Base-by-base conservation (phyloP, 2,329 filamentous ascomycete species). In the Tolypocladium nubicola region DNA sequence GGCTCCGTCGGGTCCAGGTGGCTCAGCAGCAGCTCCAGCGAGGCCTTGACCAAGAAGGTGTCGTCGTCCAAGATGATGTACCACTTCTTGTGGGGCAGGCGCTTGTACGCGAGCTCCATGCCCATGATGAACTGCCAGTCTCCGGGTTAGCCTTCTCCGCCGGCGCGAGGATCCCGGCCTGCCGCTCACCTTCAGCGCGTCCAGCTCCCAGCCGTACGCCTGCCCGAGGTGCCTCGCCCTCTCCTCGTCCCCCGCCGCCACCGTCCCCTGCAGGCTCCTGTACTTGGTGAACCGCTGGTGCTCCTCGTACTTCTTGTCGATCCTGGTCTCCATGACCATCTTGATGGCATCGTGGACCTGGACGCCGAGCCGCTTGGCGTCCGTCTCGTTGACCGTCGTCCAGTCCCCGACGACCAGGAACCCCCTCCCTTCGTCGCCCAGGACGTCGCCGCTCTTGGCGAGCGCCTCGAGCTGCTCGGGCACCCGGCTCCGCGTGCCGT, bases 21-120 rank as follows among this genome's bases (percentile, higher is more conserved):
- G 21, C 72, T 71, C 16, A 83, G 70, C 14, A 83, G 67, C 1
- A 76, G 66, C 47, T 71, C 68, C 35, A 83, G 66, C 14, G 80
- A 79, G 3, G 75, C 71, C 55, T 74, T 74, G 50, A 82, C 71
- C 50, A 83, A 65, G 63, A 77, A 83, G 1, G 79, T 83, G 64
- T 84, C 80, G 66, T 83, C 81, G 66, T 83, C 80, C 16, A 81
- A 67, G 61, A 83, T 76, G 60, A 83, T 66, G 63, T 82, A 83
- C 81, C 81, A 83, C 64, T 81, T 80, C 70, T 82, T 83, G 59
- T 72, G 66, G 0, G 80, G 80, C 64, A 82, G 71, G 19, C 68
- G 71, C 43, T 71, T 67, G 70, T 77, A 81, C 23, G 77, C 71
- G 59, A 79, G 73, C 61, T 82, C 78, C 61, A 84, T 75, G 49